Evolutionary conservation across 176 grass and related monocot genomes (phyloP).

Genomic region (Rhynchospora tenuis): DNA sequence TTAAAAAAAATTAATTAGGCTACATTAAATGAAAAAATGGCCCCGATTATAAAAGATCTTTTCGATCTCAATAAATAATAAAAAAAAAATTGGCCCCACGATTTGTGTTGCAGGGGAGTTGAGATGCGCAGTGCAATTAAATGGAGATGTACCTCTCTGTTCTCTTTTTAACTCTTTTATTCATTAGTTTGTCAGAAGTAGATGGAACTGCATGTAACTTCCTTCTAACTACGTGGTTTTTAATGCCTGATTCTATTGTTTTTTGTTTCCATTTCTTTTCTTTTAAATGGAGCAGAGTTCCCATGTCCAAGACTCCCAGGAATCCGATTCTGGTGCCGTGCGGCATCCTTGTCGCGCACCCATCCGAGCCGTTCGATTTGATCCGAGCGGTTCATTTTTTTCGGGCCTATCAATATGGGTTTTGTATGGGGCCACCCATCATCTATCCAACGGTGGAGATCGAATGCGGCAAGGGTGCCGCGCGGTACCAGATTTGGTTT

Average conservation of each 20-base stretch:
- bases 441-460: too few relatives aligned
- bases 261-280: not conserved
- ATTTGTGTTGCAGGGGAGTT: not conserved
- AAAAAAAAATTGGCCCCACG: not conserved
- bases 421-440: too few relatives aligned
- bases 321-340: too few relatives aligned
- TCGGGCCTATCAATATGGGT: too few relatives aligned
- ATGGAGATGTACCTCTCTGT: constrained; percentile 7
- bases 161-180: not conserved
- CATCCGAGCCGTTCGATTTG: too few relatives aligned
- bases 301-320: not conserved
- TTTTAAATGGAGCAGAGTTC: not conserved
- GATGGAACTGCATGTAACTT: constrained; percentile 16
- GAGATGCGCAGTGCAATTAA: not conserved
- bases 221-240: constrained; percentile 3
- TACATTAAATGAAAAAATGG: not conserved
- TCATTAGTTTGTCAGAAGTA: constrained; percentile 1
- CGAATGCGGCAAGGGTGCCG: too few relatives aligned
- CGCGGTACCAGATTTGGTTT: too few relatives aligned
- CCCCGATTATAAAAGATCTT: not conserved
- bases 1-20: not conserved
- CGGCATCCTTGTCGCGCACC: too few relatives aligned
- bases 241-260: not conserved
- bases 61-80: not conserved
- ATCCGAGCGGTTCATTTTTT: too few relatives aligned